phyloP scores from a whole-genome alignment of 2,329 filamentous ascomycete species.

The Aureobasidium sp. region DNA sequence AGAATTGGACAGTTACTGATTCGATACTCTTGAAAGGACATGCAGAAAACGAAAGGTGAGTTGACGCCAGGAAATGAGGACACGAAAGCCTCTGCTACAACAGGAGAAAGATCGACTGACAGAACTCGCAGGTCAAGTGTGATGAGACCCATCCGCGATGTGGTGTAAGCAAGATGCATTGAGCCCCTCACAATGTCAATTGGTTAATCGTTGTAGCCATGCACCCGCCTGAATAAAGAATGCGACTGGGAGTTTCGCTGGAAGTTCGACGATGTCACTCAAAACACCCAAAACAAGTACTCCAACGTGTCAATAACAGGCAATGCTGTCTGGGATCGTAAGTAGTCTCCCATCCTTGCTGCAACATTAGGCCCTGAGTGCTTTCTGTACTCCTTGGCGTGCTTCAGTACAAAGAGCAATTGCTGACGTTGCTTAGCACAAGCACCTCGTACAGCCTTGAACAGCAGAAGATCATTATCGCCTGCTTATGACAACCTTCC shows the following conservation, averaged over 20 bases:
- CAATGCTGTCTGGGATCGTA: slow-evolving; percentile 49
- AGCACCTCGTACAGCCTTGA: not conserved
- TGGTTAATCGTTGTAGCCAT: slow-evolving; percentile 31
- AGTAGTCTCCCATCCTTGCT: slow-evolving; percentile 19
- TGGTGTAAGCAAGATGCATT: slow-evolving; percentile 32
- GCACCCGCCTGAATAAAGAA: slow-evolving; percentile 44
- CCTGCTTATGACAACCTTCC: slow-evolving; percentile 39
- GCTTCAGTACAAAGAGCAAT: not conserved
- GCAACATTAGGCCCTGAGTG: not conserved
- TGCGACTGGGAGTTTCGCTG: slow-evolving; percentile 51
- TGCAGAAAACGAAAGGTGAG: slow-evolving; percentile 28
- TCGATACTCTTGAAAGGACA: slow-evolving; percentile 18
- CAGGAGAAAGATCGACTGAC: slow-evolving; percentile 3
- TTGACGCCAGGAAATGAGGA: not conserved
- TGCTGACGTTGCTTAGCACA: slow-evolving; percentile 4
- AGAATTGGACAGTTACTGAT: slow-evolving; percentile 2
- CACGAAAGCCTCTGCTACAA: not conserved
- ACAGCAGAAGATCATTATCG: slow-evolving; percentile 7
- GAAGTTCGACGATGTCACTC: slow-evolving; percentile 30
- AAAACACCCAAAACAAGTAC: slow-evolving; percentile 24
- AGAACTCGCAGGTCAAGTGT: slow-evolving; percentile 41
- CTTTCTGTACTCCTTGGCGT: not conserved
- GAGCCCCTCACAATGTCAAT: not conserved
- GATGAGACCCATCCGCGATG: slow-evolving; percentile 47
- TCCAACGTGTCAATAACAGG: slow-evolving; percentile 41